Evolutionary conservation across 2,329 filamentous ascomycete genomes (phyloP).

Genomic region (Massarina eburnea): DNA sequence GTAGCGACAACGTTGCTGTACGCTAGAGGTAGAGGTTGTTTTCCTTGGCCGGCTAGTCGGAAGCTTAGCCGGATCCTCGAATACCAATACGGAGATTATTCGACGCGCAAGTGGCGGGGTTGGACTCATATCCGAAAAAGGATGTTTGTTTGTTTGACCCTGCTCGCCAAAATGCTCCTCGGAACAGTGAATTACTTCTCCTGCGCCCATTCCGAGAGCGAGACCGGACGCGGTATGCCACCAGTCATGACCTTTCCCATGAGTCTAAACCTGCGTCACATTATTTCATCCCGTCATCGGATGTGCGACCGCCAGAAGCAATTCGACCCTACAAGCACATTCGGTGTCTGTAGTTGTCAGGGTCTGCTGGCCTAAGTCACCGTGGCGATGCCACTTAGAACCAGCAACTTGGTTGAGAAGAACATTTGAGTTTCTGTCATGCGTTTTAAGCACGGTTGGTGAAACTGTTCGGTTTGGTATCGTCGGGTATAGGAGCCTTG

Average conservation of each 20-base stretch:
- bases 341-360: neutral
- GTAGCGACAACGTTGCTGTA: neutral
- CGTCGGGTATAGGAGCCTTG: no score
- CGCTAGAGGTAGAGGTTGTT: neutral
- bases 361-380: neutral
- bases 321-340: neutral
- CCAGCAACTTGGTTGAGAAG: neutral
- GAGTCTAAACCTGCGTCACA: neutral
- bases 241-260: neutral
- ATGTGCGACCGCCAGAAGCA: neutral
- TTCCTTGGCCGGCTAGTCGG: no score
- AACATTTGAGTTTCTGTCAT: conserved; percentile 3
- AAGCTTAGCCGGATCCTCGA: no score
- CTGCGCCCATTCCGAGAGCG: neutral
- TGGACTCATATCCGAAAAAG: neutral
- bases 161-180: neutral
- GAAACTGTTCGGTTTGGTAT: conserved; percentile 32
- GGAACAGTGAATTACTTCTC: neutral
- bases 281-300: no score
- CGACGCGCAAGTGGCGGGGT: neutral
- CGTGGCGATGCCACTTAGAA: neutral
- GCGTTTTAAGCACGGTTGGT: conserved; percentile 15
- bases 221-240: neutral
- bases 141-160: neutral
- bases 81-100: neutral